Percentiles rank a stretch among this genome's conserved stretches.
Evolutionary conservation across 2,329 filamentous ascomycete genomes (phyloP).

Genomic region (Arthrinium puccinioides): DNA sequence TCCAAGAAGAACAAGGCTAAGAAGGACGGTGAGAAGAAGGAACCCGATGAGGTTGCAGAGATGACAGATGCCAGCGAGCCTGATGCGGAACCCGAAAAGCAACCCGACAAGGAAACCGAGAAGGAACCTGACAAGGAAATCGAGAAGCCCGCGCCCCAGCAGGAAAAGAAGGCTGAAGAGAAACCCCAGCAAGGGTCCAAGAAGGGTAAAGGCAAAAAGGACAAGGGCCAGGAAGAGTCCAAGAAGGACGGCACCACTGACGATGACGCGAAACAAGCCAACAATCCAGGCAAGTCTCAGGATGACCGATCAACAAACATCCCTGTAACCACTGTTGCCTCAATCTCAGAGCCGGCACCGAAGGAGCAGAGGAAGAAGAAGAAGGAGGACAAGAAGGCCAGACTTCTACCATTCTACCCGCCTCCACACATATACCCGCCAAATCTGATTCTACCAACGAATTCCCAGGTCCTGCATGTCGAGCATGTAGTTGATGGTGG

Average conservation of each 20-base stretch:
- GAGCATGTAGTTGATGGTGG: constrained; percentile 47
- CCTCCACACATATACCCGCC: constrained; percentile 27
- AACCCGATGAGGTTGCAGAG: background rate
- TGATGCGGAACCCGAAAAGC: background rate
- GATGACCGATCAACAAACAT: too few relatives aligned
- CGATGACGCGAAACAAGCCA: constrained; percentile 3
- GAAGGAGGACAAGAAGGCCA: constrained; percentile 4
- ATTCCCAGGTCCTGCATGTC: constrained; percentile 42
- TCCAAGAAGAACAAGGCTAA: constrained; percentile 7
- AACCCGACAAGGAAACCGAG: background rate
- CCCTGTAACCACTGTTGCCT: too few relatives aligned
- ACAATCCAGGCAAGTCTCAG: background rate
- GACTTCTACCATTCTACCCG: constrained; percentile 5
- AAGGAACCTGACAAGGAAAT: constrained; percentile 5
- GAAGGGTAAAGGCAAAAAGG: constrained; percentile 6
- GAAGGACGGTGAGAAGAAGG: background rate
- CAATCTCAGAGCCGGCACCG: too few relatives aligned
- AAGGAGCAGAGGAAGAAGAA: constrained; percentile 3
- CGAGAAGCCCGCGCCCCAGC: constrained; percentile 5
- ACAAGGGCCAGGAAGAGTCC: constrained; percentile 22
- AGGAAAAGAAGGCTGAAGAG: constrained; percentile 3
- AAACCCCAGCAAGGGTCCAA: constrained; percentile 3
- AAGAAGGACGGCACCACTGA: constrained; percentile 1
- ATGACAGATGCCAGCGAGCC: background rate
- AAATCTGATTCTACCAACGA: constrained; percentile 39